These are phyloP conservation scores for Sugiyamaella sp. DNA, from an alignment of 1,139 yeast species.

Conservation along the genomic window DNA sequence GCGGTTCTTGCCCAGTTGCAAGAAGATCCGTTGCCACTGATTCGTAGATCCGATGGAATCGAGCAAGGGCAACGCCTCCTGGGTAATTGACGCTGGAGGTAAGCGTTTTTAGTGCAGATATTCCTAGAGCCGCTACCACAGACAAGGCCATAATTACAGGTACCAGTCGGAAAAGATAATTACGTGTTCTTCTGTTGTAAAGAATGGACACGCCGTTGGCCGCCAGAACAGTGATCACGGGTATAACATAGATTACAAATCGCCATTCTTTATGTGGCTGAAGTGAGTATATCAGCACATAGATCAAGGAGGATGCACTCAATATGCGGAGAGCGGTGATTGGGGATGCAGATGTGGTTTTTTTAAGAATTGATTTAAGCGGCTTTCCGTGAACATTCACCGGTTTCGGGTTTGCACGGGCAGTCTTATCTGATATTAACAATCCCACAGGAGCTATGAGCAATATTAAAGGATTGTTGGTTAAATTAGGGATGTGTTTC, in stretches of 20 bases:
- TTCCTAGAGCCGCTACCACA: conserved; percentile 44
- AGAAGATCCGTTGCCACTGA: conserved; percentile 4
- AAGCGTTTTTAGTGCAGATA: conserved; percentile 58
- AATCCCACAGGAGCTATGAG: conserved; percentile 52
- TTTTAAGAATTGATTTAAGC: conserved; percentile 5
- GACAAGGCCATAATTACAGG: conserved; percentile 35
- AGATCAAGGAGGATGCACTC: conserved; percentile 54
- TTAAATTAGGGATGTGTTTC: conserved; percentile 56
- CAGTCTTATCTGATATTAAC: conserved; percentile 21
- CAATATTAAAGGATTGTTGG: conserved; percentile 63
- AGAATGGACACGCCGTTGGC: conserved; percentile 60
- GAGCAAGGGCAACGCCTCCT: conserved; percentile 74
- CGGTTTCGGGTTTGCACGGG: background rate
- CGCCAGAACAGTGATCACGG: conserved; percentile 65
- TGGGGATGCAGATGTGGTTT: conserved; percentile 4
- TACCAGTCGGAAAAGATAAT: background rate
- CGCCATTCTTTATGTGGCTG: conserved; percentile 97
- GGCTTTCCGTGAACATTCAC: background rate
- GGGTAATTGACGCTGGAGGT: conserved; percentile 82
- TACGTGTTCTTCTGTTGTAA: conserved; percentile 11
- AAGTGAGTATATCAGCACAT: conserved; percentile 63
- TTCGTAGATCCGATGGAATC: conserved; percentile 51
- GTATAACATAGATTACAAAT: conserved; percentile 74
- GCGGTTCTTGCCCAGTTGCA: conserved; percentile 3
- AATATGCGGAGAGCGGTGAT: conserved; percentile 43